Base-by-base conservation (phyloP, 164 flowering plant species). In the Dillenia suffruticosa region DNA sequence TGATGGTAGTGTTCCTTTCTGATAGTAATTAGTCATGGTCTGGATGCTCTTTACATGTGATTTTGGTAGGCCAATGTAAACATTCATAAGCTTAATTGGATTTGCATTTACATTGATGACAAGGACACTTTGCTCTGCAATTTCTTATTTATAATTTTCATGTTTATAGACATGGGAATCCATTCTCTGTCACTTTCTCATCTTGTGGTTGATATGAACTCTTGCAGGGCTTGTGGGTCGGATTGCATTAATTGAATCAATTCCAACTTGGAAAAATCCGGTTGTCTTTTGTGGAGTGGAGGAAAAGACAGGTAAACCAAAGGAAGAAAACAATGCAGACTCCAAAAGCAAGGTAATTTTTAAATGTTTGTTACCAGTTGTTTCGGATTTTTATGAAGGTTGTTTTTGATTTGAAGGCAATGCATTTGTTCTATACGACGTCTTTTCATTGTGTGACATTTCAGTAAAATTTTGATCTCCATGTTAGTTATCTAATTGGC, bases 261-360 rank as follows among this genome's bases (percentile, higher is more conserved):
- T 51, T 49, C 15, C 46, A n/a, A 24, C 22, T 63, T 43, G 11
- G 61, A 44, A 51, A 45, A 32, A 46, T 57, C 58, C 53, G 12
- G 53, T 47, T 67, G 58, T 65, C 55, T 59, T 50, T 17, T 46
- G 14, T 45, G 44, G 40, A 63, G 48, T 13, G 69, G 70, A 40
- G 58, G 67, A 63, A 47, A 60, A 60, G 68, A 32, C 0, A 32
- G 40, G 40, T 5, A 32, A 32, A 32, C 40, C 40, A 32, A 32
- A 32, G 67, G 70, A 40, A 58, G 67, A 63, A 47, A 60, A 60
- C 67, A 53, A 89, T 89, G 96, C 92, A 86, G 83, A 81, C 85
- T 58, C 86, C 87, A 45, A 86, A 84, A 69, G 63, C 81, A 73
- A 84, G 92, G 92, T 86, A 5, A 32, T 32, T 32, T 32, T 32